Conservation (phyloP, 2,329 filamentous ascomycete species). For the Sporothrix sp. region DNA sequence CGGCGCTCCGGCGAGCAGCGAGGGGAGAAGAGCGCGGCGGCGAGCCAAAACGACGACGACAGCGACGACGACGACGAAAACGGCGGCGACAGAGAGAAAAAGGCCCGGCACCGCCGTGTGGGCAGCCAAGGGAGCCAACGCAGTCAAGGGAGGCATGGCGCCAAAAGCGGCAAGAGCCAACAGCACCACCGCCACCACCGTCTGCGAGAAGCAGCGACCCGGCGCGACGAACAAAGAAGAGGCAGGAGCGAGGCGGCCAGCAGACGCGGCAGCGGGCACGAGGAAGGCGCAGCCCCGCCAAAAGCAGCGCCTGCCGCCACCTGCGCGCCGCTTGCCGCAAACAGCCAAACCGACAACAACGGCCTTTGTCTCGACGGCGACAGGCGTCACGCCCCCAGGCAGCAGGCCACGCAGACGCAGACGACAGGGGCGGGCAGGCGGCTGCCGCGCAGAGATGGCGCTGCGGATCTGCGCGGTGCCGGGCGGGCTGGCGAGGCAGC, state of each 20-base stretch:
- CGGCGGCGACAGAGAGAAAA: background rate
- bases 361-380: background rate
- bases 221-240: background rate
- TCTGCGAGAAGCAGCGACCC: background rate
- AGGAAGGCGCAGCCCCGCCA: background rate
- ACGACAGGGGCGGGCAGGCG: background rate
- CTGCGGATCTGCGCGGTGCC: background rate
- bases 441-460: too few relatives aligned
- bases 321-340: background rate
- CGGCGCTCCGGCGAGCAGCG: background rate
- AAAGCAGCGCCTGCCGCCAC: background rate
- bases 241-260: background rate
- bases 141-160: background rate
- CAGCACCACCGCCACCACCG: background rate
- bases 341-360: background rate
- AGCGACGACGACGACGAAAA: background rate
- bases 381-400: background rate
- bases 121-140: background rate
- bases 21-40: background rate
- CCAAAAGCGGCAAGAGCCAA: background rate
- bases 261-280: background rate
- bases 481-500: background rate
- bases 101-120: background rate
- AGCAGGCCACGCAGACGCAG: background rate
- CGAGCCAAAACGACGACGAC: background rate